These are phyloP conservation scores for Cercospora berteroae DNA, from an alignment of 2,329 filamentous ascomycete species.

Conservation along the genomic window DNA sequence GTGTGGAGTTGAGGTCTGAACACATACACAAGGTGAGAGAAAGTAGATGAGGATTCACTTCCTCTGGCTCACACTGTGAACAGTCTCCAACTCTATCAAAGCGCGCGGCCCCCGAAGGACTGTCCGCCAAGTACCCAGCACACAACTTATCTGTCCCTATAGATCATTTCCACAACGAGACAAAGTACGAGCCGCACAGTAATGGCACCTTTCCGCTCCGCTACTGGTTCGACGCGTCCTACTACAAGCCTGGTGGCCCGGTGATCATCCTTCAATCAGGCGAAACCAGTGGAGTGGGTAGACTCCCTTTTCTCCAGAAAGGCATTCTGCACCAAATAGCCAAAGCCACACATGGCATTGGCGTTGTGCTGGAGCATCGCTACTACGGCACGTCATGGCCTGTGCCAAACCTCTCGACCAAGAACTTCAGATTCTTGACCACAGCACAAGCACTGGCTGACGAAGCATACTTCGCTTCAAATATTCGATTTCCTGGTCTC, in stretches of 20 bases:
- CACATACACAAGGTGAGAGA: slow-evolving; percentile 3
- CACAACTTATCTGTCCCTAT: slow-evolving; percentile 59
- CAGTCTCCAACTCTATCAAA: slow-evolving; percentile 16
- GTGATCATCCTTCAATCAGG: slow-evolving; percentile 75
- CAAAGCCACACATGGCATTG: slow-evolving; percentile 69
- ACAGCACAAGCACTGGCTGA: slow-evolving; percentile 82
- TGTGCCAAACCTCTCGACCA: slow-evolving; percentile 61
- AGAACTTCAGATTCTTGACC: slow-evolving; percentile 75
- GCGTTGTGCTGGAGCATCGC: slow-evolving; percentile 79
- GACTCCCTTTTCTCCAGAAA: slow-evolving; percentile 71
- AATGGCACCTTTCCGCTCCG: slow-evolving; percentile 66
- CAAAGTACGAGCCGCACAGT: slow-evolving; percentile 72
- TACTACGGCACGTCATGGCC: slow-evolving; percentile 82
- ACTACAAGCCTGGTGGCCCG: slow-evolving; percentile 75
- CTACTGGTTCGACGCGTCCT: slow-evolving; percentile 78
- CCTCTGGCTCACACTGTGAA: background rate
- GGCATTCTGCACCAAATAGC: slow-evolving; percentile 72
- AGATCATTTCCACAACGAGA: slow-evolving; percentile 82
- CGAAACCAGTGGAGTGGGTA: slow-evolving; percentile 62
- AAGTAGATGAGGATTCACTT: background rate
- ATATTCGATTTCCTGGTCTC: slow-evolving; percentile 69
- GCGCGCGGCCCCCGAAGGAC: slow-evolving; percentile 34
- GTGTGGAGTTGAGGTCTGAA: slow-evolving; percentile 2
- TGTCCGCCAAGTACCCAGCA: slow-evolving; percentile 44
- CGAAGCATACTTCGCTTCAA: slow-evolving; percentile 73